A percentile compares a stretch with the other conserved stretches of the same genome.
phyloP scores from a whole-genome alignment of 2,329 filamentous ascomycete genomes.

The Colletotrichum nymphaeae region DNA sequence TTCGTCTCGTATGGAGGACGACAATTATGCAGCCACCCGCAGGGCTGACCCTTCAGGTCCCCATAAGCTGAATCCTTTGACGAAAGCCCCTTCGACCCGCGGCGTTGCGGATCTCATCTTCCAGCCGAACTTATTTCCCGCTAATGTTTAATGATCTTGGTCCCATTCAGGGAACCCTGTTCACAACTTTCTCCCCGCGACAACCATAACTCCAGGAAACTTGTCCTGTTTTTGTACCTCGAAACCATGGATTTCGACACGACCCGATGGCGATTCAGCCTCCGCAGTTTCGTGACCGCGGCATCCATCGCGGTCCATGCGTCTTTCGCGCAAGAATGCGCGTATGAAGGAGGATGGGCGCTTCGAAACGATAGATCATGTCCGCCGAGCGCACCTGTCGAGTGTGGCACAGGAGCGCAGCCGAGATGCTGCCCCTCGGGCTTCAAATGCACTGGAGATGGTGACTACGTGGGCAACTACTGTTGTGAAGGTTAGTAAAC shows the following conservation, averaged over 20 bases:
- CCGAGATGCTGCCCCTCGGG: slow-evolving; percentile 23
- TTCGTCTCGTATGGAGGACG: not conserved
- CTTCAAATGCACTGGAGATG: slow-evolving; percentile 9
- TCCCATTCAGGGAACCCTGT: not conserved
- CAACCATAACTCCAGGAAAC: not conserved
- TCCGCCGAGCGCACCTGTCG: slow-evolving; percentile 14
- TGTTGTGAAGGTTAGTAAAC: not conserved
- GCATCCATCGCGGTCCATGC: not conserved
- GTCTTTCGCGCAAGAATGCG: slow-evolving; percentile 6
- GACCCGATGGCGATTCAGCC: not conserved
- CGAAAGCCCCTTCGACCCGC: not conserved
- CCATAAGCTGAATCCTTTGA: not conserved
- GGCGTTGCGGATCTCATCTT: not conserved
- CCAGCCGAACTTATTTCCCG: not conserved
- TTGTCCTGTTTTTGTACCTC: not conserved
- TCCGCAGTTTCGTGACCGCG: not conserved
- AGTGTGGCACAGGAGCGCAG: slow-evolving; percentile 16
- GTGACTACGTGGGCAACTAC: slow-evolving; percentile 22
- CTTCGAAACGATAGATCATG: slow-evolving; percentile 9
- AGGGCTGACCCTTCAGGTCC: not conserved
- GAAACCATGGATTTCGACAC: not conserved
- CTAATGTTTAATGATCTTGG: not conserved
- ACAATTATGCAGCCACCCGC: not conserved
- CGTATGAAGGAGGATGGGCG: slow-evolving; percentile 18
- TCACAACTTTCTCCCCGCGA: not conserved